Evolutionary conservation across 73 alveolate species (phyloP), one percentile per base, ranked within the genome.

Genomic region (Blepharisma japonicum): DNA sequence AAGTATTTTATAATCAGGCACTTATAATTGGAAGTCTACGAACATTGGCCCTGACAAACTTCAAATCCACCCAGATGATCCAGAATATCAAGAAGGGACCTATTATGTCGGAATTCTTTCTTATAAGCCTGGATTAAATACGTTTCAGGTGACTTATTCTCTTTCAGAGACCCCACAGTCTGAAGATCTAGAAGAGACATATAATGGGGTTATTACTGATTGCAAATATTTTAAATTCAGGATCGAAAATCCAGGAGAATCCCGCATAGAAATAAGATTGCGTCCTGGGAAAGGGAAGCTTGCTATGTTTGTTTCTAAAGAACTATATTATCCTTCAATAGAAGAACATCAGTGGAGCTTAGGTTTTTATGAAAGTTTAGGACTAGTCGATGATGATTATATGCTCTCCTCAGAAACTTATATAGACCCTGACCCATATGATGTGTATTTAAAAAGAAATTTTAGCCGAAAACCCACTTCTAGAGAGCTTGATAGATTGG

Each of bases 31-130:
- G 91, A 80, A 80, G 79, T 80, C 88, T 50, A 77, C 87, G 6
- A 84, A 84, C 39, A 80, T 84, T n/a, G 91, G 91, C 21, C 55
- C 79, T 45, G 91, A 84, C 79, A 7, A 80, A 53, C 55, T 84
- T 7, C 87, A 84, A 56, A 71, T 84, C 8, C 82, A 68, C 48
- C 88, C 91, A 39, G n/a, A 47, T 56, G 87, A 80, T 70, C 71
- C 72, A 6, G 77, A 84, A 70, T 80, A 70, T 80, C 42, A 47
- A 38, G 27, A 20, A 21, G 84, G 87, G 55, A 21, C 54, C 39
- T 84, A 84, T 54, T 84, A 50, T 42, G 48, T 84, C 0, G 87
- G 87, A 5, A 82, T 76, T 11, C 51, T 21, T 2, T 80, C 87
- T 6, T 84, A 80, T 71, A 68, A 82, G 71, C 72, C 55, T 27